Conservation (phyloP, 2,329 filamentous ascomycete species). For the Aspergillus neoniger region DNA sequence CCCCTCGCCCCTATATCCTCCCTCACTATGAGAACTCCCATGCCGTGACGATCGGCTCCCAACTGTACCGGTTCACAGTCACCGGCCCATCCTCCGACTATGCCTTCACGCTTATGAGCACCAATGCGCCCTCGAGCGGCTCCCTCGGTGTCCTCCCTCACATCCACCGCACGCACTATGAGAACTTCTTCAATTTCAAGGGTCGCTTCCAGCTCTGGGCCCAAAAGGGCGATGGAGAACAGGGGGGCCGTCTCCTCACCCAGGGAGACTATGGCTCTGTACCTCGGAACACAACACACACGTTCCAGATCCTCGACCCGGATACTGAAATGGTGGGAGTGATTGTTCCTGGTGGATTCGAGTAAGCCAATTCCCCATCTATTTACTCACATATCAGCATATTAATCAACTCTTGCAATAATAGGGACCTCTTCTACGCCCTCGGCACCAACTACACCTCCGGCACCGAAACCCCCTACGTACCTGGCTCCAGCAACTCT, state of each 20-base stretch:
- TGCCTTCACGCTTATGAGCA: constrained; percentile 50
- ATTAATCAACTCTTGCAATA: neutral
- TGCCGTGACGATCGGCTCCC: constrained; percentile 38
- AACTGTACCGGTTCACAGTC: constrained; percentile 47
- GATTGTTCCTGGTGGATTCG: constrained; percentile 52
- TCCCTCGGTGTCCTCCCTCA: constrained; percentile 48
- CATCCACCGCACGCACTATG: constrained; percentile 46
- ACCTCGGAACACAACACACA: constrained; percentile 50
- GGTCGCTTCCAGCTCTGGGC: constrained; percentile 52
- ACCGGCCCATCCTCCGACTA: constrained; percentile 49
- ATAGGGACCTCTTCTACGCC: constrained; percentile 45
- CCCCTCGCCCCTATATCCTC: constrained; percentile 40
- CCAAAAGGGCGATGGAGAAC: constrained; percentile 32
- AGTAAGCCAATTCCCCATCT: constrained; percentile 31
- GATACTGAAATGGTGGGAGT: constrained; percentile 52
- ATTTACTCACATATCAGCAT: neutral
- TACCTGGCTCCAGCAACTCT: constrained; percentile 33
- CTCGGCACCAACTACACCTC: constrained; percentile 42
- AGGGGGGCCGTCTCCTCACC: constrained; percentile 44
- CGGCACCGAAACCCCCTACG: constrained; percentile 39
- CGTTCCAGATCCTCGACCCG: constrained; percentile 52
- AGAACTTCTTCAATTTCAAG: constrained; percentile 52
- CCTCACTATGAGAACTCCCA: constrained; percentile 36
- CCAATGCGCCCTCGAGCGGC: constrained; percentile 42
- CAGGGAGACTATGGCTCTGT: constrained; percentile 52